These are phyloP conservation scores for Boletus bicolor DNA, from an alignment of 768 basidiomycete species.

Conservation along the genomic window DNA sequence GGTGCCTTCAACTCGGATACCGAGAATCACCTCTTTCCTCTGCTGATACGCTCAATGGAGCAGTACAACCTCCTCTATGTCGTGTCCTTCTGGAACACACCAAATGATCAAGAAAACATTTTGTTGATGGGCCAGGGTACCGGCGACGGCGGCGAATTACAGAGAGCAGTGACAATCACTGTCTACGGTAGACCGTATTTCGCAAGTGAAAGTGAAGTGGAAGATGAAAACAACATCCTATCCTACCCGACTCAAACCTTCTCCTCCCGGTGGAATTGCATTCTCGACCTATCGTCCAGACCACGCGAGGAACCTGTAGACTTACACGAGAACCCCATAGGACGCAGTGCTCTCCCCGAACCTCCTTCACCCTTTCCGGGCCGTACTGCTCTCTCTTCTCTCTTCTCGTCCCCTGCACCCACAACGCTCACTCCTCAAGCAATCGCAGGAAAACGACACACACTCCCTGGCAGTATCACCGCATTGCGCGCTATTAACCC, in stretches of 20 bases:
- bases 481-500: constrained; percentile 30
- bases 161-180: constrained; percentile 76
- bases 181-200: constrained; percentile 72
- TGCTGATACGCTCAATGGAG: constrained; percentile 65
- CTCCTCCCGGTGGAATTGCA: constrained; percentile 86
- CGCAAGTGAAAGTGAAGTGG: constrained; percentile 21
- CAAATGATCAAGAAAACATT: constrained; percentile 49
- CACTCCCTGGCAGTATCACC: constrained; percentile 38
- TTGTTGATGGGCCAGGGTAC: constrained; percentile 32
- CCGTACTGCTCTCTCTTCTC: constrained; percentile 23
- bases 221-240: constrained; percentile 14
- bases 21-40: constrained; percentile 59
- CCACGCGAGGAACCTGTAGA: constrained; percentile 21
- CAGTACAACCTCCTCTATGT: constrained; percentile 90
- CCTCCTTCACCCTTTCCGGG: constrained; percentile 79
- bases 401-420: constrained; percentile 27
- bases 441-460: constrained; percentile 60
- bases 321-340: constrained; percentile 13
- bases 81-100: constrained; percentile 73
- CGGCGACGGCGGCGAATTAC: constrained; percentile 45
- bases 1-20: constrained; percentile 30
- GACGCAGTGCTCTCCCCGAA: constrained; percentile 56
- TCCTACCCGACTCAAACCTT: constrained; percentile 71
- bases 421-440: constrained; percentile 27
- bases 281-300: constrained; percentile 66